A percentile compares a stretch with the other conserved stretches of the same genome.
Conservation (phyloP, 306 rosid genomes). For the Cicer cuneatum region DNA sequence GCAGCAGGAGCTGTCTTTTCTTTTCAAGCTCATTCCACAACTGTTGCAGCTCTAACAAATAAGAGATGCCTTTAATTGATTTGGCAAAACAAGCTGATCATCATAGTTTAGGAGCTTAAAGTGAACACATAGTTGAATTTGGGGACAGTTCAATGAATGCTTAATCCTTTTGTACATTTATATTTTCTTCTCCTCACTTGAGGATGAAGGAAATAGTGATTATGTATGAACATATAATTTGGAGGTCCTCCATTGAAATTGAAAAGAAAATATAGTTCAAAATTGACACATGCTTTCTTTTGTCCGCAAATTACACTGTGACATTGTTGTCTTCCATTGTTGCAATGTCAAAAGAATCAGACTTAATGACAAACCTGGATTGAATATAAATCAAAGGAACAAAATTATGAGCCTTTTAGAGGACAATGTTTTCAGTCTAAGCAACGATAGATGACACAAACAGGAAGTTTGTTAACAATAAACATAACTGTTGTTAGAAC, state of each 20-base stretch:
- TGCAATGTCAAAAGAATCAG: neutral
- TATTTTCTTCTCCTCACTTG: slow-evolving; percentile 20
- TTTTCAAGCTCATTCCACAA: slow-evolving; percentile 80
- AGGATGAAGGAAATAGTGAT: slow-evolving; percentile 23
- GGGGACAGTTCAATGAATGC: neutral
- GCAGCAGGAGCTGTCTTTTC: slow-evolving; percentile 75
- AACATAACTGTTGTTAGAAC: too few relatives aligned
- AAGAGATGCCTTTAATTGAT: neutral
- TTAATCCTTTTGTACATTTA: slow-evolving; percentile 37
- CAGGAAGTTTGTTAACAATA: too few relatives aligned
- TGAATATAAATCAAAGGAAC: too few relatives aligned
- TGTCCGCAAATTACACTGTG: neutral
- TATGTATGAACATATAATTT: neutral
- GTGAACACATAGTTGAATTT: neutral
- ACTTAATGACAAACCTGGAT: too few relatives aligned
- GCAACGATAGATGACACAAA: too few relatives aligned
- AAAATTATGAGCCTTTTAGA: too few relatives aligned
- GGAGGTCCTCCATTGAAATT: neutral
- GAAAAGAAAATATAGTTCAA: neutral
- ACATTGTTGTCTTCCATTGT: neutral
- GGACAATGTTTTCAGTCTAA: too few relatives aligned
- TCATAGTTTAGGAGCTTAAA: neutral
- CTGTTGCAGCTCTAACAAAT: slow-evolving; percentile 55
- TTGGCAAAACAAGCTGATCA: neutral
- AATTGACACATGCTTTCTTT: neutral